A percentile compares a stretch with the other conserved stretches of the same genome.
Conservation (phyloP, 1,284 basidiomycete species). For the Cerioporus squamosus region DNA sequence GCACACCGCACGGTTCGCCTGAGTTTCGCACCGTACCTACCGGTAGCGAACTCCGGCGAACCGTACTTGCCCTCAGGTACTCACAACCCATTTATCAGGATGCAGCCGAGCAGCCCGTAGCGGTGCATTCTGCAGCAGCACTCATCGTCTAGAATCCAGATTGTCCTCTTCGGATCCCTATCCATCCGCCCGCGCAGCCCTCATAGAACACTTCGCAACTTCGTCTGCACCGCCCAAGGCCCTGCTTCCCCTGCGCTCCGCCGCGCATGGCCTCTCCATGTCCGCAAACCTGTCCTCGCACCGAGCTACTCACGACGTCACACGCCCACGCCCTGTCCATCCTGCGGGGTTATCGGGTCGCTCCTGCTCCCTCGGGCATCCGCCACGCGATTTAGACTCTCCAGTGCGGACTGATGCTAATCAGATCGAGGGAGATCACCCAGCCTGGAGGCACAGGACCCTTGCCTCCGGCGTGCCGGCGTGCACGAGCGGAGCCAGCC, state of each 20-base stretch:
- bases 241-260: slow-evolving; percentile 1
- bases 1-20: neutral
- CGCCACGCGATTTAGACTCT: slow-evolving; percentile 35
- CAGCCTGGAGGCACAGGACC: slow-evolving; percentile 13
- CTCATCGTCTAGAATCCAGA: no score
- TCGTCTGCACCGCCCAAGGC: neutral
- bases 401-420: slow-evolving; percentile 25
- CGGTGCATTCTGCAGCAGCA: neutral
- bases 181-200: neutral
- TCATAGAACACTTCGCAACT: neutral
- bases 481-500: neutral
- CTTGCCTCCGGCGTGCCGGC: slow-evolving; percentile 4
- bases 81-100: neutral
- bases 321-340: neutral
- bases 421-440: slow-evolving; percentile 32
- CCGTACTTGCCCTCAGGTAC: neutral
- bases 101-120: neutral
- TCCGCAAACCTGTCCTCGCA: neutral
- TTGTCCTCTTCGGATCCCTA: neutral
- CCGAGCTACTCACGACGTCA: neutral
- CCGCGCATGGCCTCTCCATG: neutral
- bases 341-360: neutral
- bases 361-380: slow-evolving; percentile 3
- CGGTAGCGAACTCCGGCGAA: no score
- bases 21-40: no score